phyloP scores from a whole-genome alignment of 2,329 filamentous ascomycete genomes.

The Cladosporium velox region DNA sequence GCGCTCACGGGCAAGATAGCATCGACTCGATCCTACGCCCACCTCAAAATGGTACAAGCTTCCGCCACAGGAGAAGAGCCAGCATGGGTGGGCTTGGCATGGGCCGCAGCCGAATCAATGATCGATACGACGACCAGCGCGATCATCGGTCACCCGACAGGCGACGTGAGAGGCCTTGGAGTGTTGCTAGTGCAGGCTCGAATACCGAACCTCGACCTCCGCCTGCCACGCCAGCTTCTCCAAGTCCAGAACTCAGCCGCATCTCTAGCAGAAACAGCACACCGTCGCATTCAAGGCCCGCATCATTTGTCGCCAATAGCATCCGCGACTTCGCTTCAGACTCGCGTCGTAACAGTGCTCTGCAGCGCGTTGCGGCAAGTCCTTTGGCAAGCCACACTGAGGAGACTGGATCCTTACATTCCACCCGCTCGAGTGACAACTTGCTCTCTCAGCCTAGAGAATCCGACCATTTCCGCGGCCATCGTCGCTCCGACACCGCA shows the following conservation, averaged over 20 bases:
- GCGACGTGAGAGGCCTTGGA: conserved; percentile 40
- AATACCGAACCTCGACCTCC: conserved; percentile 57
- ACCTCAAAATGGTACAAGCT: conserved; percentile 57
- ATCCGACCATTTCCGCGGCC: conserved; percentile 30
- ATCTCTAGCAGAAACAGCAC: conserved; percentile 42
- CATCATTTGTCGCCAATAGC: conserved; percentile 37
- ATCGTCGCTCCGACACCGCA: conserved; percentile 38
- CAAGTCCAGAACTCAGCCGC: conserved; percentile 54
- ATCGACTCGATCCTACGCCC: conserved; percentile 55
- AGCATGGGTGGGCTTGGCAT: conserved; percentile 55
- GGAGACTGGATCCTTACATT: conserved; percentile 37
- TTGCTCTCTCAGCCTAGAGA: conserved; percentile 30
- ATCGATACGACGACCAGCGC: conserved; percentile 51
- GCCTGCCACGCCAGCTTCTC: conserved; percentile 64
- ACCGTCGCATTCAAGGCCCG: conserved; percentile 36
- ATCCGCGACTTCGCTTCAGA: conserved; percentile 34
- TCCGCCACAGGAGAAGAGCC: conserved; percentile 55
- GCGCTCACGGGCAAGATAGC: conserved; percentile 45
- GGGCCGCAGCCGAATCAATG: conserved; percentile 35
- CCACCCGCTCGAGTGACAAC: conserved; percentile 35
- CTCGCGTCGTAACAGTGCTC: conserved; percentile 35
- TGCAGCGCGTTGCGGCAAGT: conserved; percentile 34
- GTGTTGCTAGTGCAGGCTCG: conserved; percentile 37
- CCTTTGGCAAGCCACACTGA: conserved; percentile 38
- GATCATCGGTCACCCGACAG: conserved; percentile 52